Evolutionary conservation across 1,284 basidiomycete genomes (phyloP), one percentile per base, ranked within the genome.

Genomic region (Serendipita sp.): DNA sequence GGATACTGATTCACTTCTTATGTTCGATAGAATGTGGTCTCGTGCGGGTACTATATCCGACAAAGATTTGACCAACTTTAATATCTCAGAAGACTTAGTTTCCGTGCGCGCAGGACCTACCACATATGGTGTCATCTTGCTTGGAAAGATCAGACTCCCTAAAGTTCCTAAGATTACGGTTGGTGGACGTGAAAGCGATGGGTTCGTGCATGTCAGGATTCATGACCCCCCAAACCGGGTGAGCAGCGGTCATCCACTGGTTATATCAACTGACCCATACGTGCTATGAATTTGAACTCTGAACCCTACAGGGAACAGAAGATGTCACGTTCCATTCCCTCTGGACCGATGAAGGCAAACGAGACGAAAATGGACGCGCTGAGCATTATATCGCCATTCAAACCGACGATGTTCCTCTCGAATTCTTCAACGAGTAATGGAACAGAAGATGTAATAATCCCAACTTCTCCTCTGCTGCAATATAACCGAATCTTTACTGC

Each of bases 141-240:
- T 90, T 29, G 87, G 87, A 26, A 89, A 89, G 77, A 79, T 90
- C 69, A 80, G 79, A 67, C 76, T 89, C 55, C 84, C 86, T 3
- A 22, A 22, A 22, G 22, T 22, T 22, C 22, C 22, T 22, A 22
- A 22, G 22, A 22, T 22, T 22, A 83, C 79, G 17, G 72, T 88
- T 64, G 74, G 79, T 10, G 85, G 87, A 68, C 76, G 71, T 5
- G 75, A 81, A 67, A 84, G 84, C 8, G 75, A 78, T 66, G 84
- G 86, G 2, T 89, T 78, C 69, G 69, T 89, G 62, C 85, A 88
- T 66, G 81, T 89, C 68, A 80, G 79, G 65, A 83, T 88, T 66
- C 86, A 88, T 68, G 86, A 88, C 69, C 82, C 87, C 60, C 85
- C 84, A 1, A 84, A 86, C 73, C 77, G 78, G 71, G 85, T 84